Evolutionary conservation across 2,329 filamentous ascomycete species (phyloP).

Genomic region (Nemania serpens): DNA sequence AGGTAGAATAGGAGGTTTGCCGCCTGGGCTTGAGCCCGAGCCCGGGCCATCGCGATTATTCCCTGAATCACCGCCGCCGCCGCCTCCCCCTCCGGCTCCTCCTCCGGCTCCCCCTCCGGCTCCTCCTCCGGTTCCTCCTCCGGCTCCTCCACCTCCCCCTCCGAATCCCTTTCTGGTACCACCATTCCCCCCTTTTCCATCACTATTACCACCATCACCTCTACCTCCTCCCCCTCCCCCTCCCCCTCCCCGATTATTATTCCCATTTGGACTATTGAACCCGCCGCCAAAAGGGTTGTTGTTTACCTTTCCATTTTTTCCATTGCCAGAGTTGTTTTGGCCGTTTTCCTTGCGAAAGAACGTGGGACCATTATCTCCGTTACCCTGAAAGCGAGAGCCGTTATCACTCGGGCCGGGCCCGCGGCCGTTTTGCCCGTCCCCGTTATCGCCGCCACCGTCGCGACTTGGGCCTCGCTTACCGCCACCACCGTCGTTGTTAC

Average conservation of each 20-base stretch:
- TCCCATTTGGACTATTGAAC: neutral
- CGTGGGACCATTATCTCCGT: neutral
- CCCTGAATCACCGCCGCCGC: neutral
- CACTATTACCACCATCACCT: neutral
- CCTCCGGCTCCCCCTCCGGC: neutral
- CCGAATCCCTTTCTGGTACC: neutral
- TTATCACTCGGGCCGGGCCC: neutral
- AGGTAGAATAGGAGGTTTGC: neutral
- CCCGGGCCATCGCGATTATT: neutral
- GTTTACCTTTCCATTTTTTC: too few relatives aligned
- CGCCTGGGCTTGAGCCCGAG: neutral
- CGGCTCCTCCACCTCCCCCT: neutral
- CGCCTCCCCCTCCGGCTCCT: neutral
- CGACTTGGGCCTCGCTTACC: neutral
- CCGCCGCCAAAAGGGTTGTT: too few relatives aligned
- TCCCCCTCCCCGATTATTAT: neutral
- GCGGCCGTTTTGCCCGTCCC: neutral
- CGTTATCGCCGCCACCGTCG: neutral
- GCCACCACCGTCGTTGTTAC: neutral
- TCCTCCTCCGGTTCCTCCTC: neutral
- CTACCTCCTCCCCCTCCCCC: neutral
- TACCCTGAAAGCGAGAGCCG: neutral
- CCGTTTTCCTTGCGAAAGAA: conserved; percentile 3
- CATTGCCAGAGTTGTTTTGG: too few relatives aligned
- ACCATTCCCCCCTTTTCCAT: neutral